Base-by-base conservation (phyloP, 1,139 yeast genomes). In the Hyphopichia burtonii region DNA sequence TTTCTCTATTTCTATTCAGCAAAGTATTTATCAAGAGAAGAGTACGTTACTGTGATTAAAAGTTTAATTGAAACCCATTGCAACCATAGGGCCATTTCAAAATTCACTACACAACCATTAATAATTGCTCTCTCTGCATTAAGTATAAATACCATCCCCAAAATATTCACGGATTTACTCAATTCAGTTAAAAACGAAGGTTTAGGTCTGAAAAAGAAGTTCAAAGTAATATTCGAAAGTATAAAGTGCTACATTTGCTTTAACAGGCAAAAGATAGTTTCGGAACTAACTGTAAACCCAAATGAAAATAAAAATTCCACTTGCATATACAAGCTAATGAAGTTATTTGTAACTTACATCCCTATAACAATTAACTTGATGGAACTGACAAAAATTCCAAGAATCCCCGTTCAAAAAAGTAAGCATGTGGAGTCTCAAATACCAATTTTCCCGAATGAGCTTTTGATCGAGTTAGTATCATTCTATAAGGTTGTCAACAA, bases 161-260 rank as follows among this genome's bases (percentile, higher is more conserved):
- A 16, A 9, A 18, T 31, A 8, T 31, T 31, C 14, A 17, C 3
- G 7, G n/a, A 18, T 4, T 17, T 31, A 11, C 34, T 31, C 17
- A 4, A 10, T 31, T 11, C n/a, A 18, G 34, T 16, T 3, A 31
- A 16, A 16, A n/a, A 16, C 22, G 15, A 16, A 5, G 14, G 3
- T 16, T 12, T 6, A 31, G 6, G 17, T 22, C 12, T n/a, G 22
- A 31, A 18, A 18, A 18, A 25, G 28, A 31, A 31, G 22, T 25
- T 14, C 17, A 12, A 15, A 12, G 17, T 25, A 14, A n/a, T 36
- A 10, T 27, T 17, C 19, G 28, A 18, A 20, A 7, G 30, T 36
- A 25, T 22, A 34, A 38, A 33, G 16, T 38, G 28, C 19, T 55
- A 52, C 41, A 33, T 56, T 16, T 50, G 54, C 25, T 55, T 54